phyloP scores from a whole-genome alignment of 2,329 filamentous ascomycete species.

The Saccharata proteae region DNA sequence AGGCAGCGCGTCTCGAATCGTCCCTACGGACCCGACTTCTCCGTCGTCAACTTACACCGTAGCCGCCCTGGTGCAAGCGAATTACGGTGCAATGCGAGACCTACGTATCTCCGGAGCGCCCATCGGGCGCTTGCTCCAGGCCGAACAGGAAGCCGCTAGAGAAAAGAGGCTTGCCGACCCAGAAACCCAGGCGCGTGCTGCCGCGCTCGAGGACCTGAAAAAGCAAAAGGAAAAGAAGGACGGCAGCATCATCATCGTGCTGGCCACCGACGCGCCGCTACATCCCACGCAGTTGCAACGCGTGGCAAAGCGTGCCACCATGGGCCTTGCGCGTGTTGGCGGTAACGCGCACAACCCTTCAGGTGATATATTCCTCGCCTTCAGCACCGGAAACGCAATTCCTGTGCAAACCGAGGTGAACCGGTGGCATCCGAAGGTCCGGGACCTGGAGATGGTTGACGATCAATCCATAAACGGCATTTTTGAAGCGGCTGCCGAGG shows the following conservation, averaged over 20 bases:
- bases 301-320: slow-evolving; percentile 48
- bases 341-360: slow-evolving; percentile 50
- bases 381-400: slow-evolving; percentile 48
- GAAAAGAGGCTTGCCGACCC: slow-evolving; percentile 20
- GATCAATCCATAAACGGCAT: slow-evolving; percentile 49
- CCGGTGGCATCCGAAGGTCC: slow-evolving; percentile 26
- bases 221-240: slow-evolving; percentile 40
- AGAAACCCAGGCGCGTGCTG: slow-evolving; percentile 16
- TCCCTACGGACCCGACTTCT: slow-evolving; percentile 21
- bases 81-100: slow-evolving; percentile 48
- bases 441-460: slow-evolving; percentile 40
- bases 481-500: slow-evolving; percentile 50
- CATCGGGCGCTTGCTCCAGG: slow-evolving; percentile 43
- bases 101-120: slow-evolving; percentile 50
- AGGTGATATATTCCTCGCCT: slow-evolving; percentile 55
- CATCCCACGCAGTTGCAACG: slow-evolving; percentile 45
- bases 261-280: slow-evolving; percentile 51
- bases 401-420: slow-evolving; percentile 29
- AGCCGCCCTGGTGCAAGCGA: slow-evolving; percentile 51
- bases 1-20: slow-evolving; percentile 46
- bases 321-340: slow-evolving; percentile 49
- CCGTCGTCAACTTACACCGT: slow-evolving; percentile 38
- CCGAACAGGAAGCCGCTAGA: slow-evolving; percentile 26
- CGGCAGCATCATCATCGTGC: slow-evolving; percentile 48
- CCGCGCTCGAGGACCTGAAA: slow-evolving; percentile 17